These are phyloP conservation scores for Neoboletus brunneissimus DNA, from an alignment of 768 basidiomycete species.

Conservation along the genomic window DNA sequence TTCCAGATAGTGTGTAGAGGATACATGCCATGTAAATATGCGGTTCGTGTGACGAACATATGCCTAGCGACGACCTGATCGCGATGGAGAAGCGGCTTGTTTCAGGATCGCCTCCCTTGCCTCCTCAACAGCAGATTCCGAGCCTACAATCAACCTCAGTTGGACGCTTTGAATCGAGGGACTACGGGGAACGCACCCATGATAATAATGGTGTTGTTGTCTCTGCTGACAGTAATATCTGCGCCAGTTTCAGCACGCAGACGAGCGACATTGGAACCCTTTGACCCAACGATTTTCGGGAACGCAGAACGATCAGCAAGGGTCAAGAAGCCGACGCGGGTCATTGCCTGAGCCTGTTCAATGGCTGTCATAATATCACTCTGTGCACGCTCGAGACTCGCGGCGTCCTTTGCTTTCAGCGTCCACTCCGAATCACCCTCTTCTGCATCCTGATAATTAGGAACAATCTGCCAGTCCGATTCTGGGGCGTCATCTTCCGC, in stretches of 20 bases:
- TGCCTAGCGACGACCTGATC: slow-evolving; percentile 22
- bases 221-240: slow-evolving; percentile 88
- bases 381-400: slow-evolving; percentile 73
- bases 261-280: slow-evolving; percentile 87
- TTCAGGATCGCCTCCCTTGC: slow-evolving; percentile 77
- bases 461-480: slow-evolving; percentile 70
- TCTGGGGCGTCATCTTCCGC: slow-evolving; percentile 43
- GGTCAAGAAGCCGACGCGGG: slow-evolving; percentile 82
- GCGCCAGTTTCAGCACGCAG: slow-evolving; percentile 87
- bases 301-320: slow-evolving; percentile 79
- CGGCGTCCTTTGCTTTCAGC: slow-evolving; percentile 76
- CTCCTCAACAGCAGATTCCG: slow-evolving; percentile 61
- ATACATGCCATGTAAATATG: slow-evolving; percentile 29
- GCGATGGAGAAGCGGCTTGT: slow-evolving; percentile 41
- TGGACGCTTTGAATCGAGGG: background rate
- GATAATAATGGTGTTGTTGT: slow-evolving; percentile 83
- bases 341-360: slow-evolving; percentile 65
- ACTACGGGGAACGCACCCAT: slow-evolving; percentile 51
- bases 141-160: slow-evolving; percentile 43
- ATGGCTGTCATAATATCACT: slow-evolving; percentile 65
- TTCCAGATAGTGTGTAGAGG: slow-evolving; percentile 27
- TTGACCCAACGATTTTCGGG: slow-evolving; percentile 90
- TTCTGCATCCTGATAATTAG: slow-evolving; percentile 76
- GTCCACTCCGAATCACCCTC: slow-evolving; percentile 87
- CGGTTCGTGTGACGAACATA: slow-evolving; percentile 5